phyloP scores from a whole-genome alignment of 2,329 filamentous ascomycete genomes.

The Coniochaeta sp. region DNA sequence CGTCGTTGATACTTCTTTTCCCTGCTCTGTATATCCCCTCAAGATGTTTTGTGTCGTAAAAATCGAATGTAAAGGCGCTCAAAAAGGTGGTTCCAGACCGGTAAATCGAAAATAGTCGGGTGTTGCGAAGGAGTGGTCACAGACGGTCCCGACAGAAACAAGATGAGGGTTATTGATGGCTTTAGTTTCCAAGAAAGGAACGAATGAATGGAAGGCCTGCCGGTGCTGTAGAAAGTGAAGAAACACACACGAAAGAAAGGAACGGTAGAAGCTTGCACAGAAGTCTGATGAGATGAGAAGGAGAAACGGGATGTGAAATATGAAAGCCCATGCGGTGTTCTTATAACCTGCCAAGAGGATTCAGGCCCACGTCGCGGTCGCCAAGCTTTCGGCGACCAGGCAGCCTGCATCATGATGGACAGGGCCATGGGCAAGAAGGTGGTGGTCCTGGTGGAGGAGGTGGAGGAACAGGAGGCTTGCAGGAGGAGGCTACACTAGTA shows the following conservation, averaged over 20 bases:
- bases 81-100: slow-evolving; percentile 47
- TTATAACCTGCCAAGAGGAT: slow-evolving; percentile 8
- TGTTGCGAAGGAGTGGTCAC: slow-evolving; percentile 37
- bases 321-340: neutral
- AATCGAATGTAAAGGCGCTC: slow-evolving; percentile 11
- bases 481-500: slow-evolving; percentile 1
- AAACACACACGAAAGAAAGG: slow-evolving; percentile 29
- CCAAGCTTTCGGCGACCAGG: slow-evolving; percentile 18
- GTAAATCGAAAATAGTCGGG: slow-evolving; percentile 19
- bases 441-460: no score
- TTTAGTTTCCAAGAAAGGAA: slow-evolving; percentile 26
- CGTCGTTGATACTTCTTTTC: neutral
- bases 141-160: slow-evolving; percentile 30
- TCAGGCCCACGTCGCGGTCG: slow-evolving; percentile 1
- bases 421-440: slow-evolving; percentile 6
- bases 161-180: slow-evolving; percentile 19
- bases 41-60: slow-evolving; percentile 19
- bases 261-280: slow-evolving; percentile 18
- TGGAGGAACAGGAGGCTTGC: slow-evolving; percentile 9
- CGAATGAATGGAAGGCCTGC: slow-evolving; percentile 33
- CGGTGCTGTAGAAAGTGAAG: slow-evolving; percentile 5
- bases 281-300: slow-evolving; percentile 5
- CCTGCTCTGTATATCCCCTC: slow-evolving; percentile 6
- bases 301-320: slow-evolving; percentile 1
- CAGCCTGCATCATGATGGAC: slow-evolving; percentile 11